These are phyloP conservation scores for Pugionium dolabratum DNA, from an alignment of 345 rosid genomes.

Conservation along the genomic window DNA sequence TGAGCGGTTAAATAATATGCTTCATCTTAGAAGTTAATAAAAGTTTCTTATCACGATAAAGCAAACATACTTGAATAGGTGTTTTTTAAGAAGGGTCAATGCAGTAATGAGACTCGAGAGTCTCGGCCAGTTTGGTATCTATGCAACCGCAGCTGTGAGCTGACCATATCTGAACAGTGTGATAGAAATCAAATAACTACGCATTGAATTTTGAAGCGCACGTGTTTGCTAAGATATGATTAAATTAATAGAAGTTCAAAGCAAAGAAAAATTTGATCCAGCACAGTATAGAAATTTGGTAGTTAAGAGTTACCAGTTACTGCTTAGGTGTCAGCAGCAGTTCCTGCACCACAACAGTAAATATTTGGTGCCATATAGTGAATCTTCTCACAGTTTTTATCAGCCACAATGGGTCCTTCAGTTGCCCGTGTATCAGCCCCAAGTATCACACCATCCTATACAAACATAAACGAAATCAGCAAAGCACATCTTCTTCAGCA, in stretches of 20 bases:
- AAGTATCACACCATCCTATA: conserved; percentile 68
- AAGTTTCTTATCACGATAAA: not conserved
- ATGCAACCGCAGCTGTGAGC: conserved; percentile 79
- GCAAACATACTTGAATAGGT: conserved; percentile 61
- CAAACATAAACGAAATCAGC: not conserved
- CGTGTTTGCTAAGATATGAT: too few relatives aligned
- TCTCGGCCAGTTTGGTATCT: conserved; percentile 79
- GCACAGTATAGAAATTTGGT: not conserved
- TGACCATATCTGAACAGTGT: conserved; percentile 67
- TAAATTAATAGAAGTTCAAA: too few relatives aligned
- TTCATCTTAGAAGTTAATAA: not conserved
- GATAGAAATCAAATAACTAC: conserved; percentile 9
- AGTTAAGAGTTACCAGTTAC: conserved; percentile 65
- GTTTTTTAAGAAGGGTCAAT: conserved; percentile 75
- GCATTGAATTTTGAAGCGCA: too few relatives aligned
- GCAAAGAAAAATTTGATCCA: not conserved
- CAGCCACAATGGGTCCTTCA: conserved; percentile 96
- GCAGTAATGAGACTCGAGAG: conserved; percentile 80
- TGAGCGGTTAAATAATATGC: conserved; percentile 28
- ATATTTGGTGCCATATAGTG: conserved; percentile 99
- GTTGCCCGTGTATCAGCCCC: conserved; percentile 94
- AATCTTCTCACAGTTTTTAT: conserved; percentile 97
- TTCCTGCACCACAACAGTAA: conserved; percentile 97
- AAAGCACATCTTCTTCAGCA: too few relatives aligned
- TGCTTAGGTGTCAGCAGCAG: conserved; percentile 97